phyloP scores from a whole-genome alignment of 305 asterid genomes.

The Salvia sclarea region DNA sequence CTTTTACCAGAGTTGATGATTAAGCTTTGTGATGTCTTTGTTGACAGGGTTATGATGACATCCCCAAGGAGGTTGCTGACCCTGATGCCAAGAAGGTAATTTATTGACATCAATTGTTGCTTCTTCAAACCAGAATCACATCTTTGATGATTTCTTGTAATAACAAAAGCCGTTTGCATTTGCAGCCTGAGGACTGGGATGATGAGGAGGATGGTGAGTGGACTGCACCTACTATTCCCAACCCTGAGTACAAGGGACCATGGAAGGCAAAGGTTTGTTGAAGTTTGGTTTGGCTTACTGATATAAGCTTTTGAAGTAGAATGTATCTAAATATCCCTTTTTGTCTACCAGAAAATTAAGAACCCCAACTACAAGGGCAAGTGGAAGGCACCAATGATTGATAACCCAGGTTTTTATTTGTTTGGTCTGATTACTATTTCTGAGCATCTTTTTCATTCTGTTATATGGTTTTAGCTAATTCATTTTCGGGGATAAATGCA shows the following conservation, averaged over 20 bases:
- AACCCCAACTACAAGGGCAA: constrained; percentile 96
- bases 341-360: constrained; percentile 74
- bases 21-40: not conserved
- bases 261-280: constrained; percentile 83
- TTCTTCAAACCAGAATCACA: not conserved
- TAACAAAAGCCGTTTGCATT: not conserved
- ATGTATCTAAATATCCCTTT: constrained; percentile 18
- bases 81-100: constrained; percentile 91
- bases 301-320: constrained; percentile 8
- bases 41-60: constrained; percentile 91
- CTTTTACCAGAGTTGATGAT: not conserved
- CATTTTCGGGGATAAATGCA: constrained; percentile 33
- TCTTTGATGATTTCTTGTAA: constrained; percentile 1
- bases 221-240: constrained; percentile 92
- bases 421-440: constrained; percentile 11
- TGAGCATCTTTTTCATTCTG: not conserved
- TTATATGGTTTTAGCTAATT: constrained; percentile 6
- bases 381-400: constrained; percentile 97
- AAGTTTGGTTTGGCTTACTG: constrained; percentile 4
- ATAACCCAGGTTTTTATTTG: constrained; percentile 74
- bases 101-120: not conserved
- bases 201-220: constrained; percentile 99
- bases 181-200: constrained; percentile 99
- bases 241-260: constrained; percentile 98
- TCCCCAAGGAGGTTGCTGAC: constrained; percentile 83